Evolutionary conservation across 2,329 filamentous ascomycete species (phyloP), one percentile per base, ranked within the genome.

Genomic region (Orbilia oligospora): DNA sequence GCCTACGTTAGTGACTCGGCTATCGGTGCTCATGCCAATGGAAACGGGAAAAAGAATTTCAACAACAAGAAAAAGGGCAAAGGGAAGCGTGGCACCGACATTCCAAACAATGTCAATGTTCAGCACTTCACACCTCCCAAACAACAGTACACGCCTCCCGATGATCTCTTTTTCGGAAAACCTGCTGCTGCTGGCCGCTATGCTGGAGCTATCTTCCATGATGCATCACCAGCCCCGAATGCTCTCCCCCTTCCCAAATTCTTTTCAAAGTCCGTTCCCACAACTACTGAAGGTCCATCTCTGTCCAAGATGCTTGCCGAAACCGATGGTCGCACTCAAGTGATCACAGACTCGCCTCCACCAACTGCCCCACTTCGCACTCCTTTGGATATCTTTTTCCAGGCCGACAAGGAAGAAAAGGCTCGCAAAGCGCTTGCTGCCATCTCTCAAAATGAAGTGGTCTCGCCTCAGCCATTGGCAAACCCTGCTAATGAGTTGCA

Each of bases 151-250:
- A 78, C 75, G 9, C 75, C 75, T 12, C 75, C 75, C 1, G 64
- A 78, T 27, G 75, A 78, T 18, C 3, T 72, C n/a, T 48, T 72
- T 36, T 72, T 78, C 55, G 68, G 68, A 18, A 78, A 72, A 38
- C 55, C 73, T 46, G 85, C 85, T 6, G 85, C 85, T 6, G 86
- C 86, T 8, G 90, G 91, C 55, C 56, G 56, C 1, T 99, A 97
- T 85, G 96, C 96, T 46, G 96, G 95, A 14, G 92, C 95, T 38
- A 97, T 94, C 4, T 99, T 98, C 84, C 94, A 97, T 84, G 98
- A 96, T 8, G n/a, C n/a, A n/a, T 78, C 75, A 10, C 96, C 96
- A 20, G 95, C 94, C 0, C 92, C 96, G 0, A 97, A 94, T 8
- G 91, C 93, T 24, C 87, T 99, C 36, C 96, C 96, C 0, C 92